Percentiles rank a stretch among this genome's conserved stretches.
phyloP scores from a whole-genome alignment of 352 stramenopile species.

The Pythium aphanidermatum region DNA sequence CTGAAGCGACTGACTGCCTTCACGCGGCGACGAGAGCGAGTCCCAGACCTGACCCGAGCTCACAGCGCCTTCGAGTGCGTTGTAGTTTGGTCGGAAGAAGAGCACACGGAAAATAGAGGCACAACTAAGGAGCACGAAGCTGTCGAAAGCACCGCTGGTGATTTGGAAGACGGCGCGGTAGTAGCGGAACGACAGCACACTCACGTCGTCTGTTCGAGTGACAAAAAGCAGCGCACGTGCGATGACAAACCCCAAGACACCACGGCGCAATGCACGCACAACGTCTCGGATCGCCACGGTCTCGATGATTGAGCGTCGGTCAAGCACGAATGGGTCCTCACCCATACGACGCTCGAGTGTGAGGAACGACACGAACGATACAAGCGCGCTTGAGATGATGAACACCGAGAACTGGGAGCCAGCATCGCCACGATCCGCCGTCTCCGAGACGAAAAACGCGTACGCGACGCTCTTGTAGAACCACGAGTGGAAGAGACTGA shows the following conservation, averaged over 20 bases:
- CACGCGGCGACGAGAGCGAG: conserved; percentile 9
- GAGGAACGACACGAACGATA: conserved; percentile 24
- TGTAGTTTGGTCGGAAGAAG: conserved; percentile 21
- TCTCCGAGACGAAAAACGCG: conserved; percentile 9
- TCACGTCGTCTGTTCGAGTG: conserved; percentile 18
- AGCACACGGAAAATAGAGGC: conserved; percentile 26
- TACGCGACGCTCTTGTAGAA: conserved; percentile 15
- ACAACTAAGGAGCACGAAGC: conserved; percentile 17
- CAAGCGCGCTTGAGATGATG: conserved; percentile 9
- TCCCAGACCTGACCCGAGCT: conserved; percentile 13
- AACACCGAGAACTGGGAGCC: conserved; percentile 18
- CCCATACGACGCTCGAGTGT: conserved; percentile 15
- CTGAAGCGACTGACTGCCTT: conserved; percentile 6
- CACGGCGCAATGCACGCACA: conserved; percentile 17
- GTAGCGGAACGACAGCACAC: conserved; percentile 17
- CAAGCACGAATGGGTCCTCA: conserved; percentile 24
- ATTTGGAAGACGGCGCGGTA: conserved; percentile 23
- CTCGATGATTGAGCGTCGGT: conserved; percentile 23
- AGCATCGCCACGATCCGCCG: conserved; percentile 3
- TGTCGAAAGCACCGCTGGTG: conserved; percentile 19
- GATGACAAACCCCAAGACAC: conserved; percentile 15
- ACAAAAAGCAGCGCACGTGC: conserved; percentile 16
- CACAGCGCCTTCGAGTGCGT: conserved; percentile 10
- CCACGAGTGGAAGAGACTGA: conserved; percentile 23
- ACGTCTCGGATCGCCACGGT: conserved; percentile 14